These are phyloP conservation scores for Debaryomyces subglobosus DNA, from an alignment of 1,139 yeast species.

Conservation along the genomic window DNA sequence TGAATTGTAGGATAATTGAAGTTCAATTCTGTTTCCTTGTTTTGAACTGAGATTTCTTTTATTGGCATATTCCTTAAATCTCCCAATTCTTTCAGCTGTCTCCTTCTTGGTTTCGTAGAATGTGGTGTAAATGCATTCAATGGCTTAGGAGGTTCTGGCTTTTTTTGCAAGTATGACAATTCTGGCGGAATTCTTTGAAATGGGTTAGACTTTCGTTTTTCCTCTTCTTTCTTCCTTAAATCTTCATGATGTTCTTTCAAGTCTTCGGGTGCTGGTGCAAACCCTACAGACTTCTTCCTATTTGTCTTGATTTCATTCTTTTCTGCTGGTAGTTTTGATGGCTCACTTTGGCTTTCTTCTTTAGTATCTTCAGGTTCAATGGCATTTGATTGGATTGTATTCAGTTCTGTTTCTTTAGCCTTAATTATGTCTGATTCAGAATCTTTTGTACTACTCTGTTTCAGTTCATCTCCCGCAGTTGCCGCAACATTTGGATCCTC, in stretches of 20 bases:
- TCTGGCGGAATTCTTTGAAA: constrained; percentile 51
- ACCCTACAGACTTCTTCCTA: constrained; percentile 40
- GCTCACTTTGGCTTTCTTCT: neutral
- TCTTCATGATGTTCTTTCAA: constrained; percentile 37
- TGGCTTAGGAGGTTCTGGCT: constrained; percentile 27
- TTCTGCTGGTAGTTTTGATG: neutral
- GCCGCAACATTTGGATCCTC: neutral
- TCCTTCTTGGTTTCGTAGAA: neutral
- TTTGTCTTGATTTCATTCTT: constrained; percentile 10
- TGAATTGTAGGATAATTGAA: constrained; percentile 45
- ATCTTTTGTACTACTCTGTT: neutral
- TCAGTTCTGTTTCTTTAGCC: neutral
- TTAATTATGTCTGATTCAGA: neutral
- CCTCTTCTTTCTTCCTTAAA: constrained; percentile 29
- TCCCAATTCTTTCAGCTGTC: constrained; percentile 20
- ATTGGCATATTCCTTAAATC: constrained; percentile 39
- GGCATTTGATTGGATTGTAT: neutral
- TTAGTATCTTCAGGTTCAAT: neutral
- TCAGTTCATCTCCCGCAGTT: neutral
- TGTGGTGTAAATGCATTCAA: constrained; percentile 1
- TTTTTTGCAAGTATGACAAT: constrained; percentile 40
- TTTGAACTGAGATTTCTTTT: constrained; percentile 46
- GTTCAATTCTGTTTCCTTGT: constrained; percentile 46
- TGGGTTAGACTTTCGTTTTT: constrained; percentile 31
- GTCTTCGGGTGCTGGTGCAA: constrained; percentile 45